A percentile compares a stretch with the other conserved stretches of the same genome.
Evolutionary conservation across 768 basidiomycete genomes (phyloP).

Genomic region (Mycena venus): DNA sequence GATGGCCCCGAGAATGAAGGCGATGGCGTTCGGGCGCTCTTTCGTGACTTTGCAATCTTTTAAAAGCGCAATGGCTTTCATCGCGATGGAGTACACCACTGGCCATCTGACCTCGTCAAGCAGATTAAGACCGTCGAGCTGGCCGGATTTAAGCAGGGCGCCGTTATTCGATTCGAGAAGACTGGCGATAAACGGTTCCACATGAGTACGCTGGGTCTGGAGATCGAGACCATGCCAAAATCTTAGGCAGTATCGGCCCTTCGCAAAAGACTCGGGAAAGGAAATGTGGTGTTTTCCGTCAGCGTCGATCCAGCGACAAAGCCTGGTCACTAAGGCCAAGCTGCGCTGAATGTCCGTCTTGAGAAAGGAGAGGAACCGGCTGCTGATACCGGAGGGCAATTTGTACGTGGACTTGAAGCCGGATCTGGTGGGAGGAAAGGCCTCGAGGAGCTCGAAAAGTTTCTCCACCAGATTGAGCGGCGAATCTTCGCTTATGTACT

Average conservation of each 20-base stretch:
- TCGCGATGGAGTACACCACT: slow-evolving; percentile 24
- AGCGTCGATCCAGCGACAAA: slow-evolving; percentile 20
- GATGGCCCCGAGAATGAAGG: slow-evolving; percentile 30
- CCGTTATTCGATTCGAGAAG: slow-evolving; percentile 27
- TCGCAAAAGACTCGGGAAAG: slow-evolving; percentile 3
- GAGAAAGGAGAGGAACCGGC: slow-evolving; percentile 28
- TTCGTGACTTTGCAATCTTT: not conserved
- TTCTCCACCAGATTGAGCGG: slow-evolving; percentile 30
- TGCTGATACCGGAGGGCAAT: slow-evolving; percentile 18
- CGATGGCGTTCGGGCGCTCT: slow-evolving; percentile 26
- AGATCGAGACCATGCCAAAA: slow-evolving; percentile 34
- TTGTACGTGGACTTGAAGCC: slow-evolving; percentile 12
- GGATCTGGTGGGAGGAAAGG: slow-evolving; percentile 25
- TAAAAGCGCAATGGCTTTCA: slow-evolving; percentile 28
- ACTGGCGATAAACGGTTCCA: slow-evolving; percentile 32
- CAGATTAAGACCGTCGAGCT: slow-evolving; percentile 16
- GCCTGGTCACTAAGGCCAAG: slow-evolving; percentile 26
- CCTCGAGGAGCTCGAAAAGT: slow-evolving; percentile 31
- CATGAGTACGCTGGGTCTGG: slow-evolving; percentile 24
- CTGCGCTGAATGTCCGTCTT: slow-evolving; percentile 28
- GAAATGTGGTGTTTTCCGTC: slow-evolving; percentile 18
- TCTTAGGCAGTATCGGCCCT: not conserved
- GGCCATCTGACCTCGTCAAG: slow-evolving; percentile 28
- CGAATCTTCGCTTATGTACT: slow-evolving; percentile 27
- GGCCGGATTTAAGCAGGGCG: slow-evolving; percentile 29